Conservation (phyloP, 2,329 filamentous ascomycete species). For the Xylariaceae sp. region DNA sequence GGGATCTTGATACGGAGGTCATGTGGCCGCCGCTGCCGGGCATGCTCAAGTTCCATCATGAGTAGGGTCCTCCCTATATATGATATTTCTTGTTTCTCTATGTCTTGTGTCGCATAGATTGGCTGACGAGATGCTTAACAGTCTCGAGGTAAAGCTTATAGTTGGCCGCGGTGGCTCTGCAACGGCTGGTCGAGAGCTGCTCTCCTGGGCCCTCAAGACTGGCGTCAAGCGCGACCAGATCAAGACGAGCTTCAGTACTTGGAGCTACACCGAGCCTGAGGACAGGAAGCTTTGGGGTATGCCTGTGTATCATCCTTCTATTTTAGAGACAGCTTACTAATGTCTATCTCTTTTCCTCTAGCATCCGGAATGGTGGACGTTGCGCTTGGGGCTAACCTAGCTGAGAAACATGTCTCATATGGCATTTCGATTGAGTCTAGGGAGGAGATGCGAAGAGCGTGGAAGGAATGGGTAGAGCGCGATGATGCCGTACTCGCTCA, state of each 20-base stretch:
- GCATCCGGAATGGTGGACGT: conserved; percentile 9
- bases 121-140: neutral
- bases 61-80: no score
- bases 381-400: neutral
- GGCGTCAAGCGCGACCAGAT: conserved; percentile 9
- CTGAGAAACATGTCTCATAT: conserved; percentile 1
- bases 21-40: conserved; percentile 10
- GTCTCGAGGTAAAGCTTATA: conserved; percentile 6
- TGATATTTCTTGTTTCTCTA: no score
- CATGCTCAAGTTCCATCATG: conserved; percentile 10
- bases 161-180: conserved; percentile 2
- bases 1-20: conserved; percentile 32
- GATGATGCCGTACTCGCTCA: conserved; percentile 5
- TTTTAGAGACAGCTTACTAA: neutral
- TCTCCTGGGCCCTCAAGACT: conserved; percentile 9
- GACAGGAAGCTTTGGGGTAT: conserved; percentile 8
- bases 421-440: conserved; percentile 1
- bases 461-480: conserved; percentile 6
- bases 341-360: neutral
- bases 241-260: conserved; percentile 9
- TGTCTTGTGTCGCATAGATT: no score
- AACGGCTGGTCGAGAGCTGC: conserved; percentile 9
- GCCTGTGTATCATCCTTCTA: neutral
- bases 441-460: conserved; percentile 10
- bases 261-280: conserved; percentile 8